These are phyloP conservation scores for Tuber umbilicatum DNA, from an alignment of 495 filamentous ascomycete species.

Conservation along the genomic window DNA sequence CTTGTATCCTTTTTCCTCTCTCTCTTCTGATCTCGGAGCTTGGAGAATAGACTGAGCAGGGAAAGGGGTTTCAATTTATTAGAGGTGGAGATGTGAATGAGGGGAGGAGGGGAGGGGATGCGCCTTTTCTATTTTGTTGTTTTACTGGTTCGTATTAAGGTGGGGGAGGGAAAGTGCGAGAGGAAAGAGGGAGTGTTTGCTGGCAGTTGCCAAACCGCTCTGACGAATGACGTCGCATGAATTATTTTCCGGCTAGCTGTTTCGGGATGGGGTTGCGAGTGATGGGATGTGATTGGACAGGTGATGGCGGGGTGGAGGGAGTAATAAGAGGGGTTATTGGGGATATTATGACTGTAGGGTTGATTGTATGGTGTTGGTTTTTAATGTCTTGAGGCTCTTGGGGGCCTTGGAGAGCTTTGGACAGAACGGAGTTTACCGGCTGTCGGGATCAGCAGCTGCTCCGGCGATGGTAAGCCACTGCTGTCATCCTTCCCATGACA, in stretches of 20 bases:
- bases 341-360: background rate
- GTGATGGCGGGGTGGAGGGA: background rate
- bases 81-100: background rate
- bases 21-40: background rate
- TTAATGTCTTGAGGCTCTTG: background rate
- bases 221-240: background rate
- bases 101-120: background rate
- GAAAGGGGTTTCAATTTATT: slow-evolving; percentile 5
- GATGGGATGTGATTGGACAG: background rate
- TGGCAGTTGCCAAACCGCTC: background rate
- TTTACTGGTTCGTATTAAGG: background rate
- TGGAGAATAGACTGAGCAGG: background rate
- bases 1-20: background rate
- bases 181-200: background rate
- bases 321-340: background rate
- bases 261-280: background rate
- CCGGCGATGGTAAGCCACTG: background rate
- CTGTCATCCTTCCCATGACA: background rate
- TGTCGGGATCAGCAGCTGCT: background rate
- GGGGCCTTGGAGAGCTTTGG: background rate
- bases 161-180: background rate
- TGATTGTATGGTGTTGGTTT: background rate
- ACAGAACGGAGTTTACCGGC: background rate
- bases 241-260: background rate
- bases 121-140: background rate